A percentile compares a stretch with the other conserved stretches of the same genome.
Conservation (phyloP, 2,329 filamentous ascomycete species). For the Aspergillus quadricinctus region DNA sequence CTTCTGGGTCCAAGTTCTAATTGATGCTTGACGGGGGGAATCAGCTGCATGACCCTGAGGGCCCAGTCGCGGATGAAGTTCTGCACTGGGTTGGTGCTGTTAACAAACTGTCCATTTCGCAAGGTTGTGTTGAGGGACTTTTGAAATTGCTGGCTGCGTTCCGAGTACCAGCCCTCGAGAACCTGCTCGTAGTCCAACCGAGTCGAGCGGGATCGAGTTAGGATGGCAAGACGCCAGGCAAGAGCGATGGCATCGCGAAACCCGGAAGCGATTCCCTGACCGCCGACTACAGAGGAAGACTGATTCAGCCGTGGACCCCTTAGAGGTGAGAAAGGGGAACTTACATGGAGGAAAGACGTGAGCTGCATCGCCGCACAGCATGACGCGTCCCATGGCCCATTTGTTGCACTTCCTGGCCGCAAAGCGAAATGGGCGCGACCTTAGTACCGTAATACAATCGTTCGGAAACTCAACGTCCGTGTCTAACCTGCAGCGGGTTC, state of each 20-base stretch:
- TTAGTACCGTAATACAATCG: constrained; percentile 46
- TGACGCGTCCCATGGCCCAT: constrained; percentile 41
- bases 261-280: constrained; percentile 41
- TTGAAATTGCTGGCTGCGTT: constrained; percentile 37
- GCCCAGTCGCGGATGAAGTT: constrained; percentile 29
- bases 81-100: constrained; percentile 25
- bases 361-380: constrained; percentile 48
- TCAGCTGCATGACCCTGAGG: constrained; percentile 29
- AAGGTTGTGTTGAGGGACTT: constrained; percentile 32
- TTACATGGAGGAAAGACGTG: constrained; percentile 51
- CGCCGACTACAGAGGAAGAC: constrained; percentile 29
- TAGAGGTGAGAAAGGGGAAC: constrained; percentile 1
- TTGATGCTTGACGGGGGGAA: constrained; percentile 27
- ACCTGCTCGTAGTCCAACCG: constrained; percentile 17
- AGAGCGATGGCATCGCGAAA: constrained; percentile 37
- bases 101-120: constrained; percentile 32
- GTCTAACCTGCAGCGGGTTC: constrained; percentile 14
- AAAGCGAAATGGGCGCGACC: constrained; percentile 46
- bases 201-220: constrained; percentile 15
- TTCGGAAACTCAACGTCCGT: constrained; percentile 35
- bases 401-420: constrained; percentile 44
- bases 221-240: constrained; percentile 34
- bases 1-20: constrained; percentile 27
- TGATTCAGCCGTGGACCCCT: background rate
- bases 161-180: constrained; percentile 30